A percentile compares a stretch with the other conserved stretches of the same genome.
Conservation (phyloP, 2,329 filamentous ascomycete species). For the Fusarium sublunatum region DNA sequence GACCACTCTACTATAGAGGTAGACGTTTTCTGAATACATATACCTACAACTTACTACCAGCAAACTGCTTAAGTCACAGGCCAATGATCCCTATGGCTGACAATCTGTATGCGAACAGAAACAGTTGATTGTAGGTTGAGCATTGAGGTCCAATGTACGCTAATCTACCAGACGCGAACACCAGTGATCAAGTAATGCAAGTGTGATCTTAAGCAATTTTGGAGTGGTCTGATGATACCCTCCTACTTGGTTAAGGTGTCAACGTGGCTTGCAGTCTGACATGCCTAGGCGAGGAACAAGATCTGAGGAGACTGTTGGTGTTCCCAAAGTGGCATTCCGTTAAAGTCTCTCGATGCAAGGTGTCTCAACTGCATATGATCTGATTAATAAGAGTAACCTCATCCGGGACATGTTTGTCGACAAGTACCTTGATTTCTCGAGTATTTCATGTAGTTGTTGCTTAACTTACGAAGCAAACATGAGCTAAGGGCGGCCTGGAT, state of each 20-base stretch:
- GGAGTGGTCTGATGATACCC: not conserved
- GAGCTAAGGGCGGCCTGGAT: no score
- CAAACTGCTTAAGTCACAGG: no score
- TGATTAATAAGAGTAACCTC: not conserved
- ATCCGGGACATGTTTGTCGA: not conserved
- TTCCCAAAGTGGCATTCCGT: slow-evolving; percentile 24
- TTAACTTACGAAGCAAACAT: not conserved
- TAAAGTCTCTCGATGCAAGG: slow-evolving; percentile 14
- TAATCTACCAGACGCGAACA: not conserved
- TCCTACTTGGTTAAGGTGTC: slow-evolving; percentile 1
- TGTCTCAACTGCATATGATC: slow-evolving; percentile 3
- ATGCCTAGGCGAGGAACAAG: slow-evolving; percentile 12
- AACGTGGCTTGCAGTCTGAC: slow-evolving; percentile 17
- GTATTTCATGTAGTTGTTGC: not conserved
- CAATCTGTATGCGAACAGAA: not conserved
- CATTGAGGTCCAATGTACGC: not conserved
- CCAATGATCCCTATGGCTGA: not conserved
- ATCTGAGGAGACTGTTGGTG: slow-evolving; percentile 9
- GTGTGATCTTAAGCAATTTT: not conserved
- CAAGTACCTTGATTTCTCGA: not conserved
- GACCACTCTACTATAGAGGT: no score
- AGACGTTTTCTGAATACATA: no score
- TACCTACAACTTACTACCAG: no score
- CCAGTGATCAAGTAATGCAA: not conserved
- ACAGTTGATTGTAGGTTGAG: not conserved